Percentiles rank a stretch among this genome's conserved stretches.
These are phyloP conservation scores for Beauveria varroae DNA, from an alignment of 2,329 filamentous ascomycete species.

Conservation along the genomic window DNA sequence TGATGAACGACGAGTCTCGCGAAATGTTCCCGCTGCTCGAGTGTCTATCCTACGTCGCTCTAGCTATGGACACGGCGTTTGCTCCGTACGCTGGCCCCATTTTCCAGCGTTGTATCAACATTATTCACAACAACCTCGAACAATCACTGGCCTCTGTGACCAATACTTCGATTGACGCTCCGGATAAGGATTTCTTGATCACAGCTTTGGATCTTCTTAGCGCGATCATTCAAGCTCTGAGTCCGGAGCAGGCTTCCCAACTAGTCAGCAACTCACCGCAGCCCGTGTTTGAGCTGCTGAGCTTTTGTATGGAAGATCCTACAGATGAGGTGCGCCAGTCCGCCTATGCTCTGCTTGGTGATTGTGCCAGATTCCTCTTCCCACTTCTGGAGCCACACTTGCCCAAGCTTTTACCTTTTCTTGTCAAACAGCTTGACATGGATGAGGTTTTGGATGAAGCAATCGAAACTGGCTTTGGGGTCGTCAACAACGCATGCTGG, in stretches of 20 bases:
- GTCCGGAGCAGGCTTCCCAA: slow-evolving; percentile 62
- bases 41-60: slow-evolving; percentile 88
- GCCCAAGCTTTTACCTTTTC: slow-evolving; percentile 64
- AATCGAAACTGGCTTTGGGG: slow-evolving; percentile 77
- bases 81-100: slow-evolving; percentile 79
- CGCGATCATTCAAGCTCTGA: slow-evolving; percentile 84
- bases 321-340: slow-evolving; percentile 94
- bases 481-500: slow-evolving; percentile 98
- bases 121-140: slow-evolving; percentile 87
- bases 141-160: slow-evolving; percentile 63
- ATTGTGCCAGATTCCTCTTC: slow-evolving; percentile 91
- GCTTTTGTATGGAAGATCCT: slow-evolving; percentile 85
- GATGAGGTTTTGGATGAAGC: slow-evolving; percentile 70
- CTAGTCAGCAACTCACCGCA: slow-evolving; percentile 70
- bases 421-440: slow-evolving; percentile 84
- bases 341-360: slow-evolving; percentile 87
- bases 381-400: slow-evolving; percentile 69
- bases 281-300: slow-evolving; percentile 82
- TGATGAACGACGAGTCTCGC: slow-evolving; percentile 77
- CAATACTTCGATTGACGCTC: slow-evolving; percentile 63
- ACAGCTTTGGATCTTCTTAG: slow-evolving; percentile 91
- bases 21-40: slow-evolving; percentile 95
- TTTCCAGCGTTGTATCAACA: slow-evolving; percentile 79
- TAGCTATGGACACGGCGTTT: slow-evolving; percentile 75
- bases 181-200: slow-evolving; percentile 95